These are phyloP conservation scores for Naganishia cerealis DNA, from an alignment of 1,284 basidiomycete species.

Conservation along the genomic window DNA sequence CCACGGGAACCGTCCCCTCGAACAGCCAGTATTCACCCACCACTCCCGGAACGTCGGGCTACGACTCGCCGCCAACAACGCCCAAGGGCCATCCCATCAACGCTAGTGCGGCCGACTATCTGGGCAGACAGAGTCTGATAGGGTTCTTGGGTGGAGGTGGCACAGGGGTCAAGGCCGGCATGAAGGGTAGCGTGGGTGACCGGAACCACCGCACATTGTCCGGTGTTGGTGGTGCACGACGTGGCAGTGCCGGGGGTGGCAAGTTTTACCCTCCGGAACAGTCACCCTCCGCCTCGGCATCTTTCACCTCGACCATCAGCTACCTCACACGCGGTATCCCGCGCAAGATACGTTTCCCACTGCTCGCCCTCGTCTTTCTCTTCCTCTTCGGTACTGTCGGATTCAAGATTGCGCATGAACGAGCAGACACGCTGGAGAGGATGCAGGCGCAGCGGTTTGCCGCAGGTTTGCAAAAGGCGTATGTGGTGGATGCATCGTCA, in stretches of 20 bases:
- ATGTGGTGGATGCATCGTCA: slow-evolving; percentile 20
- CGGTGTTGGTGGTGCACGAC: slow-evolving; percentile 7
- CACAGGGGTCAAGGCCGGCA: slow-evolving; percentile 16
- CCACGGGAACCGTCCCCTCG: background rate
- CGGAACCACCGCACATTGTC: background rate
- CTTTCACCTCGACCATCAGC: slow-evolving; percentile 23
- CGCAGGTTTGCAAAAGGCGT: slow-evolving; percentile 30
- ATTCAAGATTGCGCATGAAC: slow-evolving; percentile 8
- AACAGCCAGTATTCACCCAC: background rate
- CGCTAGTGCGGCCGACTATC: background rate
- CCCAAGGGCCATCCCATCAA: slow-evolving; percentile 31
- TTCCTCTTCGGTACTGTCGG: slow-evolving; percentile 17
- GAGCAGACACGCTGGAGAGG: slow-evolving; percentile 16
- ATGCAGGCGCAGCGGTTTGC: slow-evolving; percentile 22
- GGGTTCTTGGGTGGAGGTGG: slow-evolving; percentile 30
- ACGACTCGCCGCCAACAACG: slow-evolving; percentile 24
- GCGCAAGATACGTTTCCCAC: slow-evolving; percentile 21
- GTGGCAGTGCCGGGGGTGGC: background rate
- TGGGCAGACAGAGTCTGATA: slow-evolving; percentile 13
- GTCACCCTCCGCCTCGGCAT: background rate
- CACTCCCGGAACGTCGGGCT: slow-evolving; percentile 2
- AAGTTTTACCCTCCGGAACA: slow-evolving; percentile 25
- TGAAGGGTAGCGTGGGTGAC: slow-evolving; percentile 16
- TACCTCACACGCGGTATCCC: slow-evolving; percentile 33
- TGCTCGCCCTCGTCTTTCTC: slow-evolving; percentile 20